Percentiles rank a stretch among this genome's conserved stretches.
phyloP scores from a whole-genome alignment of 768 basidiomycete genomes.

The Pilatotrama ljubarskyi region DNA sequence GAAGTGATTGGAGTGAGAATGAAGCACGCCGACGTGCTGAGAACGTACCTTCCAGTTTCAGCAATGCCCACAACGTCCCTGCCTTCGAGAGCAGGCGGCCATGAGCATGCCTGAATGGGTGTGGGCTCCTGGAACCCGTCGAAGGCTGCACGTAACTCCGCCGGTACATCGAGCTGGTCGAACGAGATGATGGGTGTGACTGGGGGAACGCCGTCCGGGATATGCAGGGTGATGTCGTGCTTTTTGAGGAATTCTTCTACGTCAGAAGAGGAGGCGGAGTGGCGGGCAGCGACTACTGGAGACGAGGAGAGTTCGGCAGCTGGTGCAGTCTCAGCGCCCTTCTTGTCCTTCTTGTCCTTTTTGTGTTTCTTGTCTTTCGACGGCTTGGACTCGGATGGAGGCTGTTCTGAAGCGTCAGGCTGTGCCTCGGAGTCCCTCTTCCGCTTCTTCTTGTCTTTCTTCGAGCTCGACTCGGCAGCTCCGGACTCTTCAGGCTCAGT shows the following conservation, averaged over 20 bases:
- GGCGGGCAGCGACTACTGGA: constrained; percentile 20
- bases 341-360: constrained; percentile 35
- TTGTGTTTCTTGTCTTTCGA: constrained; percentile 36
- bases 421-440: constrained; percentile 35
- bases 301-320: constrained; percentile 21
- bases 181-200: constrained; percentile 75
- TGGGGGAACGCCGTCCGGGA: constrained; percentile 43
- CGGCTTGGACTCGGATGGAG: constrained; percentile 7
- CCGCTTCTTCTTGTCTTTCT: constrained; percentile 41
- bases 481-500: constrained; percentile 28
- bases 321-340: constrained; percentile 32
- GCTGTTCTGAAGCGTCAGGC: constrained; percentile 17
- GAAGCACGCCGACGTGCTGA: not conserved
- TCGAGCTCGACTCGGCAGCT: constrained; percentile 11
- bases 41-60: constrained; percentile 81
- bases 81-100: constrained; percentile 83
- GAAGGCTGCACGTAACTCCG: constrained; percentile 62
- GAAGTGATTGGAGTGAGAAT: not conserved
- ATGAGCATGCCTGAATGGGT: constrained; percentile 93
- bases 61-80: constrained; percentile 94
- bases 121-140: constrained; percentile 82
- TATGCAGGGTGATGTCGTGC: constrained; percentile 74
- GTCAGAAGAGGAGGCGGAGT: constrained; percentile 39
- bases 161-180: constrained; percentile 66
- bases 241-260: constrained; percentile 65